phyloP scores from a whole-genome alignment of 1,284 basidiomycete genomes.

The Ustilago bromivora region DNA sequence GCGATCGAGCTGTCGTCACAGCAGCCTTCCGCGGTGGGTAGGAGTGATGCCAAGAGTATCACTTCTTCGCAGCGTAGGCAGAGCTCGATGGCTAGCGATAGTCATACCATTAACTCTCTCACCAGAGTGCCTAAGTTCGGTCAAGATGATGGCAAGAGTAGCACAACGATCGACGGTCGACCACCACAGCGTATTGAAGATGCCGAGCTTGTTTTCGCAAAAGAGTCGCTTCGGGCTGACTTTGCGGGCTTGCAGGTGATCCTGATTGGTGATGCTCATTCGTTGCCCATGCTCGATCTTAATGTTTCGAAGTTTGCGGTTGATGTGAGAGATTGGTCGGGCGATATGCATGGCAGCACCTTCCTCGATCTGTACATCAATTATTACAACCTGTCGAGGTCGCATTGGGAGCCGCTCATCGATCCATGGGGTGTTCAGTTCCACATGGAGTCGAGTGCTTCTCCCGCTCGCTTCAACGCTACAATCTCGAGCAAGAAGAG shows the following conservation, averaged over 20 bases:
- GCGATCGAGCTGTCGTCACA: conserved; percentile 79
- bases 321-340: conserved; percentile 91
- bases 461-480: conserved; percentile 74
- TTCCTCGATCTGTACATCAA: conserved; percentile 80
- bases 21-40: conserved; percentile 17
- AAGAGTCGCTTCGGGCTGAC: conserved; percentile 62
- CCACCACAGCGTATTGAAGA: conserved; percentile 37
- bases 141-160: conserved; percentile 14
- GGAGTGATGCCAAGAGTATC: conserved; percentile 44
- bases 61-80: conserved; percentile 44
- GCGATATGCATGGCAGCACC: conserved; percentile 75
- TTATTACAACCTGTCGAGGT: conserved; percentile 97
- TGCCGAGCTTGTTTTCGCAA: conserved; percentile 65
- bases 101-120: conserved; percentile 45
- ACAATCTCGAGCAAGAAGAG: conserved; percentile 83
- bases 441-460: conserved; percentile 67
- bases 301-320: conserved; percentile 87
- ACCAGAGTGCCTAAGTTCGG: conserved; percentile 14
- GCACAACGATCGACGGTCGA: conserved; percentile 11
- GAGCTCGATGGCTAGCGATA: conserved; percentile 38
- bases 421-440: conserved; percentile 95
- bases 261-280: conserved; percentile 93
- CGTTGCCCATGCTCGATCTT: conserved; percentile 92
- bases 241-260: conserved; percentile 84
- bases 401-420: conserved; percentile 99